Evolutionary conservation across 257 asterid genomes (phyloP).

Genomic region (Solanum clarkiae): DNA sequence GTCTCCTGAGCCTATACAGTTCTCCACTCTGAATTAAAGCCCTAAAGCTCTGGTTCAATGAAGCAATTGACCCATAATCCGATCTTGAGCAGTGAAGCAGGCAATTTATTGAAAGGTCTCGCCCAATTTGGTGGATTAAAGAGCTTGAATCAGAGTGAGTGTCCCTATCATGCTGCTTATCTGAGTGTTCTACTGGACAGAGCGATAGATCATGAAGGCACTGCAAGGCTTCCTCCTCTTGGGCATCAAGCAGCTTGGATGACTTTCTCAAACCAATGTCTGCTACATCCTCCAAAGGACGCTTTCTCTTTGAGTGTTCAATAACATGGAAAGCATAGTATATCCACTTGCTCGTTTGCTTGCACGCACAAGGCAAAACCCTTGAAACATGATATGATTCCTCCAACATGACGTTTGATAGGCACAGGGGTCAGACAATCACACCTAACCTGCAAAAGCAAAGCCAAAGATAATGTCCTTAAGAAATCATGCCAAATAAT

Average conservation of each 20-base stretch:
- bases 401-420: constrained; percentile 36
- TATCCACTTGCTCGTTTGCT: constrained; percentile 32
- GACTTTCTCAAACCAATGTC: constrained; percentile 17
- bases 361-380: constrained; percentile 32
- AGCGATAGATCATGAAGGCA: constrained; percentile 21
- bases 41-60: constrained; percentile 18
- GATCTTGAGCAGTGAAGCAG: constrained; percentile 18
- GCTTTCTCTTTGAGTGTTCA: constrained; percentile 30
- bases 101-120: constrained; percentile 22
- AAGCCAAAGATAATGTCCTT: background rate
- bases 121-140: constrained; percentile 22
- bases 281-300: constrained; percentile 34
- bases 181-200: constrained; percentile 2
- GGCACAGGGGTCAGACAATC: background rate
- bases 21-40: constrained; percentile 21
- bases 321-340: constrained; percentile 23
- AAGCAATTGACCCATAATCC: constrained; percentile 16
- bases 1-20: constrained; percentile 21
- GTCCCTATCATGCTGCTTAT: background rate
- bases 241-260: constrained; percentile 12
- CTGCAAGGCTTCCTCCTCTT: constrained; percentile 3
- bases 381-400: constrained; percentile 43
- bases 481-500: background rate
- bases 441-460: background rate
- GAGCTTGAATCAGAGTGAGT: constrained; percentile 7